A percentile compares a stretch with the other conserved stretches of the same genome.
Conservation (phyloP, 192 early-diverging fungal species). For the Coemansia sp. region DNA sequence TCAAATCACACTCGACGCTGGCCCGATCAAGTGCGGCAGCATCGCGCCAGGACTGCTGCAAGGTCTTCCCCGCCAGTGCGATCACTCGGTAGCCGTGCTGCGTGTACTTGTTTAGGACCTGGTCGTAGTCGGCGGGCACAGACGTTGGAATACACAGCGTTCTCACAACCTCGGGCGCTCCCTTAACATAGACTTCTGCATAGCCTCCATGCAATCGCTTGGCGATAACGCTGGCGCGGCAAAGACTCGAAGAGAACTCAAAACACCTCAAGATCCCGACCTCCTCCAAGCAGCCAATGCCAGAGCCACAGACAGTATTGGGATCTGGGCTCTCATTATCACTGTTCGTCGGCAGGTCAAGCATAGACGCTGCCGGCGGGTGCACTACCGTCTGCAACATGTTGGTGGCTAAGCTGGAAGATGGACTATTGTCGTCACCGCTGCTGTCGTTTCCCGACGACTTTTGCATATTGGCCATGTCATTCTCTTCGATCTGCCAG, state of each 20-base stretch:
- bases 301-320: background rate
- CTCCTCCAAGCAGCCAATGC: constrained; percentile 7
- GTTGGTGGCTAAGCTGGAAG: constrained; percentile 30
- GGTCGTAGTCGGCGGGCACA: constrained; percentile 78
- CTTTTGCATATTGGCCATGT: constrained; percentile 3
- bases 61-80: constrained; percentile 77
- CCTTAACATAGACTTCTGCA: constrained; percentile 80
- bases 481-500: constrained; percentile 90
- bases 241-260: constrained; percentile 87
- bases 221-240: constrained; percentile 91
- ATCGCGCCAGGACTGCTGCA: constrained; percentile 52
- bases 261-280: constrained; percentile 73
- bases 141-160: constrained; percentile 78
- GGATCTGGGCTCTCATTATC: background rate
- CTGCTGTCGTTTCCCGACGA: background rate
- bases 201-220: constrained; percentile 42
- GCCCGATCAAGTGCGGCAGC: constrained; percentile 66
- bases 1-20: constrained; percentile 73
- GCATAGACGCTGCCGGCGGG: background rate
- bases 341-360: background rate
- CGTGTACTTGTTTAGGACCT: constrained; percentile 75
- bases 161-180: constrained; percentile 93
- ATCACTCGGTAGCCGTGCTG: constrained; percentile 96
- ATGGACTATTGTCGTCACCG: background rate
- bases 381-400: constrained; percentile 4